Evolutionary conservation across 2,329 filamentous ascomycete species (phyloP).

Genomic region (Colletotrichum melonis): DNA sequence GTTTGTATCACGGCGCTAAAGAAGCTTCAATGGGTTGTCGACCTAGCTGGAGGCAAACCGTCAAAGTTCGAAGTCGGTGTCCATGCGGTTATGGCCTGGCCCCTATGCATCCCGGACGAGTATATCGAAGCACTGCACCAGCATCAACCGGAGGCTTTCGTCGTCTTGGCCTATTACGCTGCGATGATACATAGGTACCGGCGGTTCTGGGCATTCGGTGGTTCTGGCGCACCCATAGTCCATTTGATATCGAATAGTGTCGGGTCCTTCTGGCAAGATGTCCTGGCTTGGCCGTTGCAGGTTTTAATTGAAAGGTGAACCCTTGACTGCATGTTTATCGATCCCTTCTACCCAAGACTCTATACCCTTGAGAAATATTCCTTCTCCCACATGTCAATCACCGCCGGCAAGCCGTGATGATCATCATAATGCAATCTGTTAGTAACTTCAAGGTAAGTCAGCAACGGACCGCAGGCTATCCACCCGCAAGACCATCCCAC

Average conservation of each 20-base stretch:
- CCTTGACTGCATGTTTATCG: no score
- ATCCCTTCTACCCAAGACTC: no score
- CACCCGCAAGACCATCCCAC: not conserved
- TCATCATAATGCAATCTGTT: no score
- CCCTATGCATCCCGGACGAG: constrained; percentile 45
- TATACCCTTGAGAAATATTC: no score
- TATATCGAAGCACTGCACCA: constrained; percentile 49
- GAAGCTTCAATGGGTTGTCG: constrained; percentile 36
- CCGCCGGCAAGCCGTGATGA: no score
- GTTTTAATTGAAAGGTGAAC: constrained; percentile 36
- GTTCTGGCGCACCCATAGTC: constrained; percentile 46
- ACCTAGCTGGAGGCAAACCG: constrained; percentile 10
- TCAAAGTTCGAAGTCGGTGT: constrained; percentile 12
- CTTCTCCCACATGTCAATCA: no score
- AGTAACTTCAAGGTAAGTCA: not conserved
- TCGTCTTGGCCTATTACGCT: constrained; percentile 54
- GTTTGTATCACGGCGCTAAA: constrained; percentile 27
- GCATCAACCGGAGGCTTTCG: constrained; percentile 51
- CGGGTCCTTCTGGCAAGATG: constrained; percentile 47
- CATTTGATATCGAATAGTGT: constrained; percentile 46
- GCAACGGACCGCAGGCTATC: not conserved
- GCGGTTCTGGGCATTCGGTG: constrained; percentile 48
- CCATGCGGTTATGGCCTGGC: constrained; percentile 47
- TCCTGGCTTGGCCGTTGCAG: constrained; percentile 47
- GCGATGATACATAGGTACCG: constrained; percentile 50